Conservation (phyloP, 176 grass and related monocot genomes). For the Aegilops speltoides region DNA sequence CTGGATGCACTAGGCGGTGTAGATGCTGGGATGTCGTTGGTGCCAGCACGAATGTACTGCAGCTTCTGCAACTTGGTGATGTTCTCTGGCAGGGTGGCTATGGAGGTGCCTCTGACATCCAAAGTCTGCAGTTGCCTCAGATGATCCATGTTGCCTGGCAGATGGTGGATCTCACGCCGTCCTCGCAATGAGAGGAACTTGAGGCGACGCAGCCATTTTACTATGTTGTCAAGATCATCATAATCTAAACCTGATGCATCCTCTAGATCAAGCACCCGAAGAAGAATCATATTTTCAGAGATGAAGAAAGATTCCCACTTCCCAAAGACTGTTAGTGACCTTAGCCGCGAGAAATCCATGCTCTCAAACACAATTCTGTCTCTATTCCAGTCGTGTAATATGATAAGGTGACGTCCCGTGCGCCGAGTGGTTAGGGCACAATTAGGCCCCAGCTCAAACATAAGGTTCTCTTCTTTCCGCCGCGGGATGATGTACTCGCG, state of each 20-base stretch:
- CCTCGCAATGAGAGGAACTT: constrained; percentile 23
- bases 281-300: background rate
- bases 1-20: background rate
- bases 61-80: background rate
- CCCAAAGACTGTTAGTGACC: constrained; percentile 33
- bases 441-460: background rate
- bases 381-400: background rate
- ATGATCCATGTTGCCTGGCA: background rate
- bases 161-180: background rate
- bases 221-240: too few relatives aligned
- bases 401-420: constrained; percentile 1
- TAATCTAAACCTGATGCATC: too few relatives aligned
- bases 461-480: background rate
- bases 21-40: background rate
- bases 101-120: too few relatives aligned
- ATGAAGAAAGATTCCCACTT: background rate
- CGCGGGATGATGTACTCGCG: constrained; percentile 23
- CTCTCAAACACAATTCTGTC: background rate
- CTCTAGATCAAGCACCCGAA: constrained; percentile 34
- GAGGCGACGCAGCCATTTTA: too few relatives aligned
- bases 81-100: too few relatives aligned
- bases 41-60: constrained; percentile 1
- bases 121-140: constrained; percentile 4
- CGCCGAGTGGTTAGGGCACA: background rate
- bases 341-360: background rate